phyloP scores from a whole-genome alignment of 2,329 filamentous ascomycete species.

The Cryphonectria nitschkei region DNA sequence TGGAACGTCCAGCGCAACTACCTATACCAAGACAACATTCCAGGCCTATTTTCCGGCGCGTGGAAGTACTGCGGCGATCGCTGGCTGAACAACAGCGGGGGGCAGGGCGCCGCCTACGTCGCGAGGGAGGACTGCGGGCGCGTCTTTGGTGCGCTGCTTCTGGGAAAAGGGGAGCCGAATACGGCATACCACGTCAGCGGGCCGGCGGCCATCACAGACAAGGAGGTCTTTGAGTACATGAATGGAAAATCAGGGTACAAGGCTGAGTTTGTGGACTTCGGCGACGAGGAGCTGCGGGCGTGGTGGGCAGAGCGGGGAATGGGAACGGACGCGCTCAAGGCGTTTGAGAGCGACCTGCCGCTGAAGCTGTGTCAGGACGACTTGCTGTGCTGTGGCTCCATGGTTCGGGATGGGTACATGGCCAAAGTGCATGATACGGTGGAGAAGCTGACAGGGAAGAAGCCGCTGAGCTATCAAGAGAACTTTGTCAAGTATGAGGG shows the following conservation, averaged over 20 bases:
- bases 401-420: constrained; percentile 24
- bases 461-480: constrained; percentile 23
- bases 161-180: constrained; percentile 28
- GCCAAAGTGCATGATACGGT: constrained; percentile 23
- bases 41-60: constrained; percentile 27
- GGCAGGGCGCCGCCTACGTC: constrained; percentile 30
- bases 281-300: constrained; percentile 30
- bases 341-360: constrained; percentile 28
- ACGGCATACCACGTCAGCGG: constrained; percentile 30
- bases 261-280: constrained; percentile 28
- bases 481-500: constrained; percentile 27
- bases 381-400: constrained; percentile 30
- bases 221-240: constrained; percentile 32
- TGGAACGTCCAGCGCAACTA: constrained; percentile 33
- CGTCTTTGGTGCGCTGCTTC: constrained; percentile 30
- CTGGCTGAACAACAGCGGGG: constrained; percentile 31
- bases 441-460: constrained; percentile 26
- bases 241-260: constrained; percentile 30
- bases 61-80: constrained; percentile 31
- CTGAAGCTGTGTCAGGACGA: constrained; percentile 32
- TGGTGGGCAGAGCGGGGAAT: constrained; percentile 29
- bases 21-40: constrained; percentile 32
- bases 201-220: constrained; percentile 30
- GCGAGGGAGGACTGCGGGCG: constrained; percentile 32
- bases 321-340: constrained; percentile 27